Conservation (phyloP, 2,329 filamentous ascomycete genomes). For the Colletotrichum liriopes region DNA sequence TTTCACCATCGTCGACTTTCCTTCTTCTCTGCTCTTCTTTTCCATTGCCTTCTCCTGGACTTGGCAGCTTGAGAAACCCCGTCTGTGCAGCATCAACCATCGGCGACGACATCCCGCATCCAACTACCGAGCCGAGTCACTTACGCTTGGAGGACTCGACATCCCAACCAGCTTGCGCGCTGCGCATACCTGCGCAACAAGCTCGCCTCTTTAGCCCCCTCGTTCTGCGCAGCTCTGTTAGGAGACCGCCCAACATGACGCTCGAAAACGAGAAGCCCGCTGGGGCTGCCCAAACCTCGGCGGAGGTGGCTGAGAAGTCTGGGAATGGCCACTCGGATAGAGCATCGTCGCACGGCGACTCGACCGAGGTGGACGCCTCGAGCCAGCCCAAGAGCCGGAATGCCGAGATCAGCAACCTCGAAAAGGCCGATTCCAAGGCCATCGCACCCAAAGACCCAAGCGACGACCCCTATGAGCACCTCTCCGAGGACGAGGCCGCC, state of each 20-base stretch:
- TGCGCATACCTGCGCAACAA: constrained; percentile 34
- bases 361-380: constrained; percentile 46
- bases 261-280: constrained; percentile 33
- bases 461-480: constrained; percentile 72
- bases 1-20: constrained; percentile 10
- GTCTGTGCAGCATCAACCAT: neutral
- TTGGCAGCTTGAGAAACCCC: neutral
- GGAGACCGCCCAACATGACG: constrained; percentile 25
- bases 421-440: constrained; percentile 63
- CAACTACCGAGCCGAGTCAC: neutral
- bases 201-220: constrained; percentile 6
- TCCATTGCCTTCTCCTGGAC: neutral
- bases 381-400: constrained; percentile 41
- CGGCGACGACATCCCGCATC: constrained; percentile 27
- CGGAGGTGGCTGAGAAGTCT: constrained; percentile 46
- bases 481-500: constrained; percentile 76
- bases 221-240: constrained; percentile 15
- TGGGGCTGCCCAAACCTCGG: constrained; percentile 23
- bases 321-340: constrained; percentile 47
- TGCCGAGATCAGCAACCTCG: constrained; percentile 48
- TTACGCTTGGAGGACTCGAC: constrained; percentile 14
- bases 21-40: neutral
- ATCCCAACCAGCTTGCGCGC: constrained; percentile 25
- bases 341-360: constrained; percentile 55
- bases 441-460: constrained; percentile 56